Evolutionary conservation across 23 red algal genomes (phyloP).

Genomic region (Chondrus crispus): DNA sequence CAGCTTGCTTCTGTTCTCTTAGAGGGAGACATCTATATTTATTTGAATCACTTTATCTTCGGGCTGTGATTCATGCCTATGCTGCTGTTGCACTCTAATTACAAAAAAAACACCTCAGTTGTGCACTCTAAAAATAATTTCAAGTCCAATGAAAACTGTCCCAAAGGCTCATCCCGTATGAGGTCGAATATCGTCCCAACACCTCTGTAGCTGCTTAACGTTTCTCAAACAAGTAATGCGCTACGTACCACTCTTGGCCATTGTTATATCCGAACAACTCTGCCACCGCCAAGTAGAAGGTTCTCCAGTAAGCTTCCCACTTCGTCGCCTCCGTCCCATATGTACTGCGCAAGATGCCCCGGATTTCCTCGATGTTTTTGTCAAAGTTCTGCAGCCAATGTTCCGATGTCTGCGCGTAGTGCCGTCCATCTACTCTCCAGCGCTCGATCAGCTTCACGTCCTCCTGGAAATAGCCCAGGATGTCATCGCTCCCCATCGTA

Average conservation of each 20-base stretch:
- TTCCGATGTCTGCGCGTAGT: conserved; percentile 96
- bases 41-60: too few relatives aligned
- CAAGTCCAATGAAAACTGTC: too few relatives aligned
- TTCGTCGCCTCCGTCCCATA: conserved; percentile 73
- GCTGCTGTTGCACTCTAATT: too few relatives aligned
- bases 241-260: conserved; percentile 92
- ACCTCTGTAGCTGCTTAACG: too few relatives aligned
- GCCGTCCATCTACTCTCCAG: conserved; percentile 91
- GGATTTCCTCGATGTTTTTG: conserved; percentile 38
- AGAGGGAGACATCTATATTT: too few relatives aligned
- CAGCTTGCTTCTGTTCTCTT: too few relatives aligned
- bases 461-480: conserved; percentile 85
- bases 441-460: conserved; percentile 55
- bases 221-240: conserved; percentile 77
- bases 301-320: conserved; percentile 98
- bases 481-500: conserved; percentile 81
- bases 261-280: conserved; percentile 87
- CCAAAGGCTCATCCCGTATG: too few relatives aligned
- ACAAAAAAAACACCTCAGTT: too few relatives aligned
- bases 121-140: too few relatives aligned
- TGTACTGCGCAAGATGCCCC: conserved; percentile 43
- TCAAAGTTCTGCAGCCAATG: conserved; percentile 91
- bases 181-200: too few relatives aligned
- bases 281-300: conserved; percentile 91
- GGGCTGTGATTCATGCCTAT: too few relatives aligned